Base-by-base conservation (phyloP, 225 moss, liverwort and hornwort species). In the Marchantia paleacea region DNA sequence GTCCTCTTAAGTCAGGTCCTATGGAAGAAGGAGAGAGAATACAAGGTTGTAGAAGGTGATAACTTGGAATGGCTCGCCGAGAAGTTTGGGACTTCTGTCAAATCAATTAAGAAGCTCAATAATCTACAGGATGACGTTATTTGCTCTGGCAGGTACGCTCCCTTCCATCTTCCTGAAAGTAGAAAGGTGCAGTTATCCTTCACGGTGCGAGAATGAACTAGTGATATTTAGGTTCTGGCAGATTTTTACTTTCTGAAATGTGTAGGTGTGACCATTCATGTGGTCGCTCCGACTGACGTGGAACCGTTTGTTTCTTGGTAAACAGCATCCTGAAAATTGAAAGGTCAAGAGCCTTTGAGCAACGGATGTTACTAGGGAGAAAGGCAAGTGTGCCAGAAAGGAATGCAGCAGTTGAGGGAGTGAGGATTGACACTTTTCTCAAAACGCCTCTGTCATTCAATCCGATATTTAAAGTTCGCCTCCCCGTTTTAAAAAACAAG, bases 301-400 rank as follows among this genome's bases (percentile, higher is more conserved):
- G 58, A 18, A 9, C 16, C 19, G 8, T 7, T 30, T 58, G 31
- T 77, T 50, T 39, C 13, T 14, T 81, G 30, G 75, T 51, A 20
- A 84, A 85, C 91, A 93, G 93, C 75, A 69, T 93, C 75, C 86
- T 95, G 85, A 92, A 92, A 84, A 93, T 95, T 70, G 86, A 93
- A 86, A 87, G 87, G 52, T 90, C 87, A 47, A 72, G 87, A 73
- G 92, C 90, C 55, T 90, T 63, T 31, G 83, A 86, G 70, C 78
- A 91, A 86, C 90, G 84, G 82, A 91, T 84, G 82, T 80, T 88
- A 75, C 87, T 92, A 50, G 93, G 95, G 74, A 90, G 92, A 61
- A 95, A 93, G 83, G 95, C 95, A 54, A 89, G 81, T 73, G 73
- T 85, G 39, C 88, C 82, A 79, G 95, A 95, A 84, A 88, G 93